Evolutionary conservation across 2,329 filamentous ascomycete genomes (phyloP), one percentile per base, ranked within the genome.

Genomic region (Botrytis sinoallii): DNA sequence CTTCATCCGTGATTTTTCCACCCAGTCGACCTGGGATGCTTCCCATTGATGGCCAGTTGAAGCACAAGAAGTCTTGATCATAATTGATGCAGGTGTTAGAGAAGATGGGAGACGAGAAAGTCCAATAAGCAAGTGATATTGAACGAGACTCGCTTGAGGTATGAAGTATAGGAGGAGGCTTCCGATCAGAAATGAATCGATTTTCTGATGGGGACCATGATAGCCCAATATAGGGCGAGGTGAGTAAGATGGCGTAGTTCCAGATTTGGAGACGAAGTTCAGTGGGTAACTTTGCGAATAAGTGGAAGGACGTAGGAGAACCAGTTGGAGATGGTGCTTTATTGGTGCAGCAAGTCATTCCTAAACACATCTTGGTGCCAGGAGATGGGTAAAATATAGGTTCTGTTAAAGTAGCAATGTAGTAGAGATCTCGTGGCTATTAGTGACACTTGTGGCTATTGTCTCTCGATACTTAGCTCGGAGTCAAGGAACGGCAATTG

Each of bases 81-180:
- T 68, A 68, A 42, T 57, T 68, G 46, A 68, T 68, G 48, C 35
- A 68, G 35, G 66, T 68, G 18, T 68, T 48, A 57, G 66, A 68
- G 35, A 57, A 68, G 38, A 40, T 22, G 35, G 48, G 25, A 57
- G 66, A 57, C 57, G 66, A 57, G 35, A 68, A 68, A 16, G 25
- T 57, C 35, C 66, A 68, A 57, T 68, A 68, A 20, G 66, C 25
- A 68, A 68, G 66, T 57, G 66, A 35, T 57, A 68, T 57, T 68
- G 66, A 57, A 68, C 66, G 66, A 40, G 48, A 57, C 66, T 68
- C 66, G 66, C 48, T 68, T 68, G 66, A 68, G 66, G n/a, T 57
- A 57, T 68, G 66, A 32, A 68, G 48, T 48, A 32, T 57, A 32
- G 66, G 18, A 29, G 66, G 66, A 57, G 66, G 66, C 48, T 68